Base-by-base conservation (phyloP, 805 yeast genomes). In the Scheffersomyces lignosus region DNA sequence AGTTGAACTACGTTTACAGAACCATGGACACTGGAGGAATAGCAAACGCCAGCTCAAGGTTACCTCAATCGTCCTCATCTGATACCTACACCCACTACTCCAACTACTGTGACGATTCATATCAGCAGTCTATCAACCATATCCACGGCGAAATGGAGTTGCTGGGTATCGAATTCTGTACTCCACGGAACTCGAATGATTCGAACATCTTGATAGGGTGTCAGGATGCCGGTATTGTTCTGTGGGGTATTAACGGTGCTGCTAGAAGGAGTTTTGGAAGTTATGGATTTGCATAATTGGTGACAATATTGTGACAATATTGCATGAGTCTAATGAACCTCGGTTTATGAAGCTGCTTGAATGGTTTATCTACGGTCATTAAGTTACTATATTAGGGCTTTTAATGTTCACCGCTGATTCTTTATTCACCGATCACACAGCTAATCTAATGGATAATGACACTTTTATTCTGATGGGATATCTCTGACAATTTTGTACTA, bases 221-320 rank as follows among this genome's bases (percentile, higher is more conserved):
- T 41, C 67, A 66, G 35, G 81, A 78, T 41, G 77, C 75, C 29
- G 95, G 95, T 1, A 64, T 87, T 15, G 68, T 81, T 31, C 69
- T 72, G 45, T 86, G 91, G 89, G 77, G 75, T 29, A 73, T 86
- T 31, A 84, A 83, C 48, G 71, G 77, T 12, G 74, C 80, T 74
- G 75, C 77, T 20, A 66, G 87, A 50, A 64, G 83, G 40, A 75
- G 82, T 38, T 77, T 77, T 45, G 81, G 84, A 2, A 70, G 81
- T 37, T 77, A 66, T 46, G 73, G 69, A 38, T 60, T 48, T 44
- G 66, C 57, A 12, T 66, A 42, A 43, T 16, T 15, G 15, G 5
- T n/a, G 29, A 20, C 9, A 6, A 22, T 15, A 18, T 13, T 13
- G 24, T 33, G 31, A 26, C 24, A 17, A 8, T 15, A 29, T n/a